A percentile compares a stretch with the other conserved stretches of the same genome.
phyloP scores from a whole-genome alignment of 2,329 filamentous ascomycete genomes.

The Phaeosphaeria sp. region DNA sequence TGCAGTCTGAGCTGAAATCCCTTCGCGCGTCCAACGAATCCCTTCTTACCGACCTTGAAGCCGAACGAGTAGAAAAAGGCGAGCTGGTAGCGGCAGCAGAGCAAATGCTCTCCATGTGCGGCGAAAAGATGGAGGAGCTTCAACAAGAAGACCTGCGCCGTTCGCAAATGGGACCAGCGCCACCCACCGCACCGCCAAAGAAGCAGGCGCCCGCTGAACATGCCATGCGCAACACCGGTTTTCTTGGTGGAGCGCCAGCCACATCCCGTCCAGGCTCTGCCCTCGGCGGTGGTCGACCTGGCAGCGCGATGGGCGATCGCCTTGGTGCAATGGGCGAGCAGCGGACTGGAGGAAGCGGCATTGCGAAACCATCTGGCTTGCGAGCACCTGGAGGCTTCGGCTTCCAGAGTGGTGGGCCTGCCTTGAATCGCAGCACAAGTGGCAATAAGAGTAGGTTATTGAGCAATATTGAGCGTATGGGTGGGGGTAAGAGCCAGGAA shows the following conservation, averaged over 20 bases:
- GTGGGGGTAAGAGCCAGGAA: constrained; percentile 52
- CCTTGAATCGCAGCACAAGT: constrained; percentile 43
- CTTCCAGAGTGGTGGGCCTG: constrained; percentile 36
- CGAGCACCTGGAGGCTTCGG: constrained; percentile 61
- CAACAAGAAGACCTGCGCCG: constrained; percentile 56
- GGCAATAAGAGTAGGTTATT: constrained; percentile 72
- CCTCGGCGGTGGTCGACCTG: constrained; percentile 32
- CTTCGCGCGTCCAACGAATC: constrained; percentile 73
- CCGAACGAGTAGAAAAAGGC: constrained; percentile 81
- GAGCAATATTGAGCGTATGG: constrained; percentile 89
- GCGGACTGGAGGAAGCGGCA: constrained; percentile 15
- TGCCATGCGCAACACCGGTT: constrained; percentile 40
- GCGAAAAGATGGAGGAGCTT: constrained; percentile 49
- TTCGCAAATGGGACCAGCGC: constrained; percentile 52
- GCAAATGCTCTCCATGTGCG: constrained; percentile 77
- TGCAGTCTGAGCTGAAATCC: constrained; percentile 74
- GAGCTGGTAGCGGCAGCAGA: constrained; percentile 82
- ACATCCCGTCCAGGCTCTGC: constrained; percentile 35
- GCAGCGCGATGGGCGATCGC: constrained; percentile 31
- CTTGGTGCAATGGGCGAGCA: constrained; percentile 23
- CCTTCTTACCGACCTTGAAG: constrained; percentile 70
- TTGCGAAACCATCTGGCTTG: constrained; percentile 62
- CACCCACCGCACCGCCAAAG: constrained; percentile 20
- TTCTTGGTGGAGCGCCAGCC: constrained; percentile 34
- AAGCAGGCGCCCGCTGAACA: constrained; percentile 23